Base-by-base conservation (phyloP, 2,329 filamentous ascomycete species). In the Cucurbitaria berberidis region DNA sequence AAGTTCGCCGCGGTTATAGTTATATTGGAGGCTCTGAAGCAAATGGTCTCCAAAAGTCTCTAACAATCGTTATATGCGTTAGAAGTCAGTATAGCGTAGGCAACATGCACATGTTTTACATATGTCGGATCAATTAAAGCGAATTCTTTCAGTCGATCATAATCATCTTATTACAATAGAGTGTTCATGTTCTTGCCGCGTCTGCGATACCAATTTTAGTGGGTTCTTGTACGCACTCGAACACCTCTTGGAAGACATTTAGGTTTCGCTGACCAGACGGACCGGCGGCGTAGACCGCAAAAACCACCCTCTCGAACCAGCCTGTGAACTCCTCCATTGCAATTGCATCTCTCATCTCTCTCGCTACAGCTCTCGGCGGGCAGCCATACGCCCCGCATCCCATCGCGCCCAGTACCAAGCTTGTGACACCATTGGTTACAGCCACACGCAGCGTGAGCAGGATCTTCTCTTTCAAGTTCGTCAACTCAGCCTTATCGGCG, bases 341-440 rank as follows among this genome's bases (percentile, higher is more conserved):
- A 27, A 67, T 34, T 1, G 40, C 53, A 1, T 2, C 38, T 42
- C 60, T 67, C 62, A 67, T 60, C 48, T 64, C 58, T 40, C 40
- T 27, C 4, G 64, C 62, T 10, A 66, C 62, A 9, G 36, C 50
- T 16, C 16, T 35, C 5, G 62, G 58, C n/a, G 62, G 64, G 41
- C 62, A 67, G 5, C 51, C 32, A 45, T 64, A 67, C 15, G 64
- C 62, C 1, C 63, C 64, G 42, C 64, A 67, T 1, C 64, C 63
- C 60, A 67, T 67, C 1, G 63, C 63, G 0, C 64, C 64, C 1
- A 67, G 48, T 21, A 67, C 63, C 27, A 67, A 29, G 24, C 32
- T 65, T 10, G 50, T 65, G 3, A 64, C 51, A 0, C 60, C 45
- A 15, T 64, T 52, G 5, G 1, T 11, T 0, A 62, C 63, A 15